Evolutionary conservation across 2,329 filamentous ascomycete species (phyloP), one percentile per base, ranked within the genome.

Genomic region (Monilinia fructicola): DNA sequence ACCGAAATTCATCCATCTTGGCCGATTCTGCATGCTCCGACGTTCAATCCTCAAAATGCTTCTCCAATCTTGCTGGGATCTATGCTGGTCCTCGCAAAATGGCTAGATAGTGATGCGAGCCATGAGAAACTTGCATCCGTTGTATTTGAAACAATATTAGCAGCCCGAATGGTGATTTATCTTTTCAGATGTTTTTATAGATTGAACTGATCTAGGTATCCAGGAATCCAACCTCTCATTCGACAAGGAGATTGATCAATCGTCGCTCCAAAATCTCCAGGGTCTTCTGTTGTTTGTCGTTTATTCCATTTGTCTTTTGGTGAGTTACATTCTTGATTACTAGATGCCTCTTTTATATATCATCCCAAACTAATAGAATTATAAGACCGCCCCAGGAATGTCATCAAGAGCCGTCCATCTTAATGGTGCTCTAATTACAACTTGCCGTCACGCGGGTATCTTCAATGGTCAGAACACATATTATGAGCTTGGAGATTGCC

Each of bases 391-490:
- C 9, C 54, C 35, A n/a, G 50, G 50, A 12, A 46, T 64, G 61
- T 53, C 50, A 11, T 42, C 50, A 7, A 55, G 50, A 23, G 61
- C 61, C 26, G 50, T 64, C 21, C 50, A 64, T 54, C 52, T 64
- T 23, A 64, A 64, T 35, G 35, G 61, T 31, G 28, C 46, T 42
- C 12, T 64, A 16, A 26, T 55, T 12, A 55, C 61, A 31, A 64
- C 50, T 6, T 64, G 61, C 35, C 61, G 61, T 12, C 38, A 64
- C 28, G 50, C 38, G 3, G 61, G 61, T n/a, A 44, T 64, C 2
- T 64, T 64, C 26, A 64, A 64, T 35, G 61, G 50, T n/a, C 61
- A 64, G 23, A 64, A 64, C 26, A 55, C 23, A 18, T 64, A 64
- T 44, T 64, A 64, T 44, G 61, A 64, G 18, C 26, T 64, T 1